phyloP scores from a whole-genome alignment of 1,284 basidiomycete genomes.

The Boletellus sp. region DNA sequence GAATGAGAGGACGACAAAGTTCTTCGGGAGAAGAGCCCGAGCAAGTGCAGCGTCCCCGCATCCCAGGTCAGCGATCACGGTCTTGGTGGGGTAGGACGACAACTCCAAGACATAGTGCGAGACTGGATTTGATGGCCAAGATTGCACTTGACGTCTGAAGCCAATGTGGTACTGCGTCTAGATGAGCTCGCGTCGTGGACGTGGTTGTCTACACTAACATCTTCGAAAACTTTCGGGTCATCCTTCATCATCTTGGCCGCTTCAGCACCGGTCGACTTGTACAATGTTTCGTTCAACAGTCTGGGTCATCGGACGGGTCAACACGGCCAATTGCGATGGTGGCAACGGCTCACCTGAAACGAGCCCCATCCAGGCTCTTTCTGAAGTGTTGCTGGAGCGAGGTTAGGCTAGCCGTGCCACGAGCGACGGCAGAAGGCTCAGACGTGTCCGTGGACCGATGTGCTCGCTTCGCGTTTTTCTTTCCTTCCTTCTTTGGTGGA shows the following conservation, averaged over 20 bases:
- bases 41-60: slow-evolving; percentile 94
- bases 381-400: slow-evolving; percentile 74
- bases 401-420: slow-evolving; percentile 48
- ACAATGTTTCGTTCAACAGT: slow-evolving; percentile 85
- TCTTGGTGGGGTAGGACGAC: slow-evolving; percentile 57
- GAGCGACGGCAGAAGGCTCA: slow-evolving; percentile 3
- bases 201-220: slow-evolving; percentile 46
- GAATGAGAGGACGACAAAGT: slow-evolving; percentile 72
- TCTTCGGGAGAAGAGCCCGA: slow-evolving; percentile 63
- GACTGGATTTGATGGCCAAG: slow-evolving; percentile 90
- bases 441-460: slow-evolving; percentile 6
- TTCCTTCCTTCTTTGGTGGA: slow-evolving; percentile 19
- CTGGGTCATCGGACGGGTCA: slow-evolving; percentile 37
- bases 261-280: slow-evolving; percentile 74
- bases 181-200: slow-evolving; percentile 7
- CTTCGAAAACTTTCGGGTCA: slow-evolving; percentile 71
- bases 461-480: slow-evolving; percentile 12
- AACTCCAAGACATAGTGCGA: slow-evolving; percentile 66
- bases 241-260: slow-evolving; percentile 80
- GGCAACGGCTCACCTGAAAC: slow-evolving; percentile 62
- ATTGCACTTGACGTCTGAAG: slow-evolving; percentile 84
- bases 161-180: slow-evolving; percentile 79
- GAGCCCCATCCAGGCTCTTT: slow-evolving; percentile 76
- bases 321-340: slow-evolving; percentile 2
- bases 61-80: slow-evolving; percentile 89